A percentile compares a stretch with the other conserved stretches of the same genome.
Conservation (phyloP, 192 early-diverging fungal genomes). For the Backusella parvicylindrica region DNA sequence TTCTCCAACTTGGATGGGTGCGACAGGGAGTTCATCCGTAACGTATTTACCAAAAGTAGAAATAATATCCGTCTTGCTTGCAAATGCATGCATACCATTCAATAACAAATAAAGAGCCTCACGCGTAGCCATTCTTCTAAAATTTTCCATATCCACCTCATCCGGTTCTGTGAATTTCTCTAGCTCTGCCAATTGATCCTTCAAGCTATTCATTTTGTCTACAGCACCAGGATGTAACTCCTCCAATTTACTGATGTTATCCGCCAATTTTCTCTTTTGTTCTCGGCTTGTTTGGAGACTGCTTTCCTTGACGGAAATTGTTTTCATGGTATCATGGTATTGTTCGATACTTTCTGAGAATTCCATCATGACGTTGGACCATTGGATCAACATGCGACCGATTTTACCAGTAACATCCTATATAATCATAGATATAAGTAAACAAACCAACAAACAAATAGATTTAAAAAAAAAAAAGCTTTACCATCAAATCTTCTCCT, state of each 20-base stretch:
- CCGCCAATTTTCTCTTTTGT: constrained; percentile 16
- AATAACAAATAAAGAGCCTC: constrained; percentile 32
- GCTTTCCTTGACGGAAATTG: constrained; percentile 26
- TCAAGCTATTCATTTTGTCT: constrained; percentile 12
- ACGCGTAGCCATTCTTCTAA: constrained; percentile 24
- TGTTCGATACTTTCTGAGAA: constrained; percentile 31
- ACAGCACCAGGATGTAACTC: constrained; percentile 17
- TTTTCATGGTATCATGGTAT: constrained; percentile 25
- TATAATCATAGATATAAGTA: background rate
- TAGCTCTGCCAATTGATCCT: constrained; percentile 17
- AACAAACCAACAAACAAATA: background rate
- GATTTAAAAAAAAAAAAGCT: background rate
- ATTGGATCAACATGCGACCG: constrained; percentile 21
- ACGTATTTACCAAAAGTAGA: constrained; percentile 34
- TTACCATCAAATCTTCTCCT: constrained; percentile 36
- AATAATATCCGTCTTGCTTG: constrained; percentile 33
- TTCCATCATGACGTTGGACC: constrained; percentile 25
- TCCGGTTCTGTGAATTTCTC: constrained; percentile 12
- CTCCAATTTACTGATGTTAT: constrained; percentile 21
- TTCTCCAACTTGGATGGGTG: constrained; percentile 17
- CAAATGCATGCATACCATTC: constrained; percentile 34
- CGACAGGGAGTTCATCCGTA: constrained; percentile 29
- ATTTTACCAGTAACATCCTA: constrained; percentile 36
- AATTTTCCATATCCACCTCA: constrained; percentile 32
- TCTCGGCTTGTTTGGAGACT: constrained; percentile 6